phyloP scores from a whole-genome alignment of 306 rosid species.

The Vachellia collinsii region DNA sequence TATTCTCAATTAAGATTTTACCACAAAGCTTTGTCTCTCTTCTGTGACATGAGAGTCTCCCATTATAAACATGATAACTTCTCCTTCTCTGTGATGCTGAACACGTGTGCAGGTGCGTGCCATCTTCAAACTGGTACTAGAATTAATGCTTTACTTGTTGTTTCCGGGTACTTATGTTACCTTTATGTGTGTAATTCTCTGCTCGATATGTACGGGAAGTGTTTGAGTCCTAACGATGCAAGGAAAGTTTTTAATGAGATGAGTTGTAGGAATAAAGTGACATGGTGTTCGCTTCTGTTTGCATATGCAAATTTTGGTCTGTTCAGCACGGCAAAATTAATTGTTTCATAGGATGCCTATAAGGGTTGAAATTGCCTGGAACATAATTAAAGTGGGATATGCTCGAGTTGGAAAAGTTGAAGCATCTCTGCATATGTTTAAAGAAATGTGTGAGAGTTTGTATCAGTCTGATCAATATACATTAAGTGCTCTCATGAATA shows the following conservation, averaged over 20 bases:
- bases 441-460: conserved; percentile 57
- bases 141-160: conserved; percentile 57
- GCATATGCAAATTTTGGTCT: conserved; percentile 58
- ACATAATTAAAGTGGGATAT: conserved; percentile 59
- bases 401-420: conserved; percentile 63
- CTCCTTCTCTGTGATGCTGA: conserved; percentile 64
- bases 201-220: conserved; percentile 81
- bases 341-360: conserved; percentile 62
- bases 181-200: conserved; percentile 67
- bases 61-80: conserved; percentile 54
- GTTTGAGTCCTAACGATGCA: conserved; percentile 58
- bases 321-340: conserved; percentile 47
- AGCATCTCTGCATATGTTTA: conserved; percentile 57
- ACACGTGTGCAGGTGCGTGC: conserved; percentile 55
- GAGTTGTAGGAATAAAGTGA: conserved; percentile 56
- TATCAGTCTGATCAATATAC: conserved; percentile 76
- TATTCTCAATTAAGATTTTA: conserved; percentile 60
- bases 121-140: conserved; percentile 47
- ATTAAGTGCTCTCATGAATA: conserved; percentile 66
- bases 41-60: conserved; percentile 55
- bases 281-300: conserved; percentile 76
- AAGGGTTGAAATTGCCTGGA: conserved; percentile 76
- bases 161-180: conserved; percentile 57
- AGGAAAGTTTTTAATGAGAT: conserved; percentile 66
- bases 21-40: conserved; percentile 57